A percentile compares a stretch with the other conserved stretches of the same genome.
Conservation (phyloP, 1,139 yeast genomes). For the Candida tropicalis region DNA sequence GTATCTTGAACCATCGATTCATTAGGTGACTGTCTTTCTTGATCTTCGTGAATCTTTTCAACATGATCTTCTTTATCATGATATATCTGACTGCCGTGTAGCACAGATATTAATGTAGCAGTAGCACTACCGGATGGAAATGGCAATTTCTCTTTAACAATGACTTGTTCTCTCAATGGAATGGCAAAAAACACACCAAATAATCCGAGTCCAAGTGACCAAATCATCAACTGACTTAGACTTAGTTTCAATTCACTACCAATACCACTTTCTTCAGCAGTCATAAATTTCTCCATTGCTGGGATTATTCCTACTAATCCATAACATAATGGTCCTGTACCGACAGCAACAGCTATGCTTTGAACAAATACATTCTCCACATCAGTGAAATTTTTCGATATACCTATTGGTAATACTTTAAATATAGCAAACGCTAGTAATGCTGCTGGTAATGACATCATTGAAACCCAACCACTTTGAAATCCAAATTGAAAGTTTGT, state of each 20-base stretch:
- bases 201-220: slow-evolving; percentile 87
- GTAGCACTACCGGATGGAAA: slow-evolving; percentile 98
- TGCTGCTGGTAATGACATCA: slow-evolving; percentile 99
- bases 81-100: slow-evolving; percentile 67
- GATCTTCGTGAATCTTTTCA: slow-evolving; percentile 1
- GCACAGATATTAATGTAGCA: slow-evolving; percentile 85
- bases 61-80: slow-evolving; percentile 33
- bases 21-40: background rate
- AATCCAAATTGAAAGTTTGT: slow-evolving; percentile 95
- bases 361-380: slow-evolving; percentile 93
- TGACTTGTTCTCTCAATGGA: slow-evolving; percentile 81
- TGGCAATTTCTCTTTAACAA: slow-evolving; percentile 79
- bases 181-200: slow-evolving; percentile 96
- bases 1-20: background rate
- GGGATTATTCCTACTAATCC: slow-evolving; percentile 97
- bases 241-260: slow-evolving; percentile 42
- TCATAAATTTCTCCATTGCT: slow-evolving; percentile 86
- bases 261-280: slow-evolving; percentile 75
- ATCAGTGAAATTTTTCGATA: slow-evolving; percentile 60
- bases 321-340: slow-evolving; percentile 94
- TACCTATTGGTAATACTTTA: slow-evolving; percentile 50
- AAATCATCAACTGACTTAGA: slow-evolving; percentile 59
- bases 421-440: slow-evolving; percentile 83
- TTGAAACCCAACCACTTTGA: slow-evolving; percentile 98
- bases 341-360: slow-evolving; percentile 93